Evolutionary conservation across 306 rosid genomes (phyloP), one percentile per base, ranked within the genome.

Genomic region (Astragalus glycyphyllos): DNA sequence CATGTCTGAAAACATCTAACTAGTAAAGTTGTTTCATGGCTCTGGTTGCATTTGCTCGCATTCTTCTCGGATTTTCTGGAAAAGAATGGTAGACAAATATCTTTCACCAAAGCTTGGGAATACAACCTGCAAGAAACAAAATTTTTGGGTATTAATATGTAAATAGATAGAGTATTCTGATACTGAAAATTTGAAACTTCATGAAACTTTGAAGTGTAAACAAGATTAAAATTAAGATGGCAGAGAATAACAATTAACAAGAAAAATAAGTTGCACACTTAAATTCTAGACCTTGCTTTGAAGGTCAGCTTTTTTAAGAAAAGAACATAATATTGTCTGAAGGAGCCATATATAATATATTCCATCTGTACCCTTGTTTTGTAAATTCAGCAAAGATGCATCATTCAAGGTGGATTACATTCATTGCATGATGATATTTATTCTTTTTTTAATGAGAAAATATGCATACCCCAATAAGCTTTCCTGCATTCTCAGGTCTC

Each of bases 61-160:
- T 82, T 94, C 97, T 87, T 94, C 99, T 45, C 96, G 83, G 61
- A 95, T 89, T 6, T 96, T 83, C 81, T 95, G 84, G 85, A 95
- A 95, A 66, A 95, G 97, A 70, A 85, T 55, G 0, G 96, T 45
- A 53, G 97, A 89, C 40, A 95, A 76, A 54, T 94, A 94, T 58
- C 96, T 86, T 77, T 95, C 99, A 4, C 99, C 97, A 64, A 87
- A 91, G 84, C 99, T 89, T 4, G 89, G 97, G 85, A 81, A 88
- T 46, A 95, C 86, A 44, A 87, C 96, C 99, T 91, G 88, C 78
- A 80, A 85, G 50, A 14, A 74, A 59, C 11, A 10, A 42, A 71
- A 20, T 11, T 40, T 10, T 8, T 72, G 65, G 34, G 20, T 51
- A 41, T 57, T 58, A 58, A 17, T 49, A 73, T 4, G 31, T 26